These are phyloP conservation scores for Salix exigua DNA, from an alignment of 345 rosid genomes.

Conservation along the genomic window DNA sequence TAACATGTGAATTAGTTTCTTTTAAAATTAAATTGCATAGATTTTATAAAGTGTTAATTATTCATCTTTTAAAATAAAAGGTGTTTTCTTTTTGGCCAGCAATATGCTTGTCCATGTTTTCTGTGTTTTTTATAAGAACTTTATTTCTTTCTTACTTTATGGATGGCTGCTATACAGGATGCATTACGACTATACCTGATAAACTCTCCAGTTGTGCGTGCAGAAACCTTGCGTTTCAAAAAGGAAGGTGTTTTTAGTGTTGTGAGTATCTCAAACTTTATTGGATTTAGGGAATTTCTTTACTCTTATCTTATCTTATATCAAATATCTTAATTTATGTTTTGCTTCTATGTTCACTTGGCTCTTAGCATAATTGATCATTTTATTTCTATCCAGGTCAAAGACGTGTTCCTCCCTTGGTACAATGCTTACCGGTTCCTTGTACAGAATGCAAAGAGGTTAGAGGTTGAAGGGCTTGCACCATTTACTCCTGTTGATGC, in stretches of 20 bases:
- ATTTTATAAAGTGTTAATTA: background rate
- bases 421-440: slow-evolving; percentile 98
- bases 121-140: background rate
- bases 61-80: background rate
- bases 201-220: slow-evolving; percentile 98
- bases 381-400: slow-evolving; percentile 54
- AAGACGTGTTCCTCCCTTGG: slow-evolving; percentile 99
- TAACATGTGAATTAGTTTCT: background rate
- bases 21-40: background rate
- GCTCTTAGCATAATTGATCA: slow-evolving; percentile 1
- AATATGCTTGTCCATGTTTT: background rate
- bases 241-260: slow-evolving; percentile 89
- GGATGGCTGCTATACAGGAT: slow-evolving; percentile 45
- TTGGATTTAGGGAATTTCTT: slow-evolving; percentile 9
- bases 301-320: background rate
- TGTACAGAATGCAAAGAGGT: slow-evolving; percentile 96
- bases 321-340: background rate
- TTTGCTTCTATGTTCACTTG: background rate
- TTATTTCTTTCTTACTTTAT: slow-evolving; percentile 1
- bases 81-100: background rate
- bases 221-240: slow-evolving; percentile 89
- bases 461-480: slow-evolving; percentile 77
- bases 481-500: slow-evolving; percentile 66
- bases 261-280: slow-evolving; percentile 51
- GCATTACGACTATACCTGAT: slow-evolving; percentile 89